Conservation (phyloP, 225 moss, liverwort and hornwort genomes). For the Sphagnum contortum region DNA sequence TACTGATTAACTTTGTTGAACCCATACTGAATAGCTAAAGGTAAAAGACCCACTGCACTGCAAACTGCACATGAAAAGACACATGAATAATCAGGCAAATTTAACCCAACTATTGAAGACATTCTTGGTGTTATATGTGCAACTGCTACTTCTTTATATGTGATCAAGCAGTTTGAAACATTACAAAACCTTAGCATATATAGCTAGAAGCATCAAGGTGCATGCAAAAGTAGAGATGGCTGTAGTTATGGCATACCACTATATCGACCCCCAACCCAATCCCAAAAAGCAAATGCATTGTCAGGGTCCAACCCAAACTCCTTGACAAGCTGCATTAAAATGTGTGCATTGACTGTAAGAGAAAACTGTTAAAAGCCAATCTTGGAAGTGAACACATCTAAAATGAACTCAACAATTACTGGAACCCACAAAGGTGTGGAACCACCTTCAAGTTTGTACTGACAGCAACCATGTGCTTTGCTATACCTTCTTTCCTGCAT, state of each 20-base stretch:
- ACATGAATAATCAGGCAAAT: not conserved
- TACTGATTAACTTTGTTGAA: constrained; percentile 62
- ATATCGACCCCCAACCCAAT: constrained; percentile 98
- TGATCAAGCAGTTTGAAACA: too few species aligned
- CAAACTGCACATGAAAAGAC: constrained; percentile 31
- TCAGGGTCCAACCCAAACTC: constrained; percentile 90
- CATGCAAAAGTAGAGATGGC: too few species aligned
- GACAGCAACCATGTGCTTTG: constrained; percentile 93
- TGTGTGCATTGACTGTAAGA: not conserved
- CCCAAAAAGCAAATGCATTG: constrained; percentile 97
- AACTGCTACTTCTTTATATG: too few species aligned
- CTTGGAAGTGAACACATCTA: too few species aligned
- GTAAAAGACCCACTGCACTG: constrained; percentile 90
- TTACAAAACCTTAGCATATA: too few species aligned
- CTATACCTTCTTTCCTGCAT: constrained; percentile 49
- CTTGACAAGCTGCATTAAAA: constrained; percentile 56
- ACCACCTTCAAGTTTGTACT: constrained; percentile 82
- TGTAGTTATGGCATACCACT: constrained; percentile 36
- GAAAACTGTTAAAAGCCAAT: too few species aligned
- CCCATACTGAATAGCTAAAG: constrained; percentile 77
- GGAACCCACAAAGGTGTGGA: too few species aligned
- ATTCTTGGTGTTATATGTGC: too few species aligned
- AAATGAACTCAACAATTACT: too few species aligned
- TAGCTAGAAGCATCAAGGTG: too few species aligned
- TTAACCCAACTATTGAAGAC: too few species aligned